A percentile compares a stretch with the other conserved stretches of the same genome.
Conservation (phyloP, 2,329 filamentous ascomycete species). For the Didymosphaeria variabile region DNA sequence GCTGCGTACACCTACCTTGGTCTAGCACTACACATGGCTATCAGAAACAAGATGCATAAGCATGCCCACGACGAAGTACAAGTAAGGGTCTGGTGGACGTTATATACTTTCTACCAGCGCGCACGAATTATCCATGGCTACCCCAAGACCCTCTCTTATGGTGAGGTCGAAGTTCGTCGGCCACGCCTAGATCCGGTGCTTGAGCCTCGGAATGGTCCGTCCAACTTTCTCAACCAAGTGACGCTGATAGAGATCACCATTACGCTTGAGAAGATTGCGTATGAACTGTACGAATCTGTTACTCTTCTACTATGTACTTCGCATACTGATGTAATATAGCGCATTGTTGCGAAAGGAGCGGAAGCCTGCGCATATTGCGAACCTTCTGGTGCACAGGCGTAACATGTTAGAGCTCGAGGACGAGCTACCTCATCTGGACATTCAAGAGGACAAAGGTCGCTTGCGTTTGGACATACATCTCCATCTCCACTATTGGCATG, state of each 20-base stretch:
- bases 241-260: slow-evolving; percentile 10
- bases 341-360: neutral
- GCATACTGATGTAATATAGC: neutral
- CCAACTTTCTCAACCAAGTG: slow-evolving; percentile 11
- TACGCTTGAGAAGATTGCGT: slow-evolving; percentile 4
- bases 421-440: neutral
- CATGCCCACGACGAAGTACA: slow-evolving; percentile 61
- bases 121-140: slow-evolving; percentile 8
- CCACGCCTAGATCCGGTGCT: slow-evolving; percentile 5
- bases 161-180: slow-evolving; percentile 7
- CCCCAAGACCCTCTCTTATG: neutral
- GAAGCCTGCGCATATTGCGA: neutral
- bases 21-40: slow-evolving; percentile 64
- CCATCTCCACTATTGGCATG: slow-evolving; percentile 11
- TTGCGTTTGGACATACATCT: slow-evolving; percentile 11
- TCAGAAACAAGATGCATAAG: slow-evolving; percentile 68
- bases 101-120: slow-evolving; percentile 53
- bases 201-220: slow-evolving; percentile 3
- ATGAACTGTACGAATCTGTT: neutral
- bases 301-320: neutral
- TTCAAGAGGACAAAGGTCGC: neutral
- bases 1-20: slow-evolving; percentile 66
- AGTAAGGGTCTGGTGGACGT: slow-evolving; percentile 67
- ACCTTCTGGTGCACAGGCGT: neutral
- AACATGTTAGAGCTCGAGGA: neutral